Base-by-base conservation (phyloP, 305 asterid genomes). In the Plantago rigida region DNA sequence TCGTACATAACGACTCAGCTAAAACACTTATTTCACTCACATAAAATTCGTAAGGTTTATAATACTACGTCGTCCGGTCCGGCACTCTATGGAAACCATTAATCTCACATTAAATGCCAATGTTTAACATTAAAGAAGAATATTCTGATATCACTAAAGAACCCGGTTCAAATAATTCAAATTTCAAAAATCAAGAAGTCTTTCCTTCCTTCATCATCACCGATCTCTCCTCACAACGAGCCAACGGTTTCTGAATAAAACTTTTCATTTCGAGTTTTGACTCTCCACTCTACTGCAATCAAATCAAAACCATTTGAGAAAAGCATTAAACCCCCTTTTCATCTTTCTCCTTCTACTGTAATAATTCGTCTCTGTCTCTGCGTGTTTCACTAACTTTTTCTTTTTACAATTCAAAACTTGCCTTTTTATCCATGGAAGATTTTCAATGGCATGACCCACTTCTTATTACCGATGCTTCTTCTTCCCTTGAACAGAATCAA, bases 361-460 rank as follows among this genome's bases (percentile, higher is more conserved):
- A 22, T 22, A 22, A 22, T 22, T 22, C 26, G 26, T 45, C 57
- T 51, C 12, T 68, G 66, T 71, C 9, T 36, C 9, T 4, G 41
- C 70, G 68, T 76, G 63, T 75, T 52, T 70, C 60, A 10, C 60
- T 57, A 56, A 28, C 14, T 34, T 26, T 49, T 36, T 6, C 11
- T 19, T 26, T 19, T 13, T 47, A 0, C 56, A 67, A 31, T 81
- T 82, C 79, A 78, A 79, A 81, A 58, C 56, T 31, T 73, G 68
- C 51, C 48, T 66, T 75, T 73, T 45, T 42, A 70, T 73, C 81
- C 63, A 86, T 86, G 92, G 81, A 72, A 54, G 83, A 74, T 60
- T 52, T 69, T 73, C 78, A 77, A 56, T 82, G 87, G 89, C 71
- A 75, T 63, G 88, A 84, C 82, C 93, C 93, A 68, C 86, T 84